Conservation (phyloP, 2,329 filamentous ascomycete genomes). For the Apiospora rasikravindrae region DNA sequence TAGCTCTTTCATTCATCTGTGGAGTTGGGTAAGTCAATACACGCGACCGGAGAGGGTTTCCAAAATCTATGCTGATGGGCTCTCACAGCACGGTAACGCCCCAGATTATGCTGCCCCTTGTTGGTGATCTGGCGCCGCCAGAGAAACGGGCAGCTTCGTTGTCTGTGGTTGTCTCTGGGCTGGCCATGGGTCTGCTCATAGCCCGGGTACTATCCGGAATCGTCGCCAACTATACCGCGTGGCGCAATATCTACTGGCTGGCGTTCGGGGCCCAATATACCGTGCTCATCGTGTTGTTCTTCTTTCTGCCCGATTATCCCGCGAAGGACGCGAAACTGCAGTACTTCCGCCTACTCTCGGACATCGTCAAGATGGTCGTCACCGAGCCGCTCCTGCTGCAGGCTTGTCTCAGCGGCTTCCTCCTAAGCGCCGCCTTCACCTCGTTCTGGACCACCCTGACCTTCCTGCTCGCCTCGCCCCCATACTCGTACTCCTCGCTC, state of each 20-base stretch:
- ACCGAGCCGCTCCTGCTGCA: slow-evolving; percentile 67
- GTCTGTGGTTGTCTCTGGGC: slow-evolving; percentile 68
- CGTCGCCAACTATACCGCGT: slow-evolving; percentile 67
- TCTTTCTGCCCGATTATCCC: slow-evolving; percentile 74
- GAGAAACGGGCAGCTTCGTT: slow-evolving; percentile 65
- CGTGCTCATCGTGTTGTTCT: slow-evolving; percentile 65
- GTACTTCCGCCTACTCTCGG: slow-evolving; percentile 65
- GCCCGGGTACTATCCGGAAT: slow-evolving; percentile 73
- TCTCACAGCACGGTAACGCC: slow-evolving; percentile 39
- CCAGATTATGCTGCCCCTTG: slow-evolving; percentile 71
- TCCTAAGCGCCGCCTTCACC: slow-evolving; percentile 63
- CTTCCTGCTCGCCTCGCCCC: slow-evolving; percentile 73
- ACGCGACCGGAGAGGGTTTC: slow-evolving; percentile 49
- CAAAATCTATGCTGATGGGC: background rate
- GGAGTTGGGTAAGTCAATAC: slow-evolving; percentile 44
- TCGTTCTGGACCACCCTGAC: slow-evolving; percentile 76
- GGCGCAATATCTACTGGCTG: slow-evolving; percentile 73
- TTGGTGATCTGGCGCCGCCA: slow-evolving; percentile 70
- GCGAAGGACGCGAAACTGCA: slow-evolving; percentile 64
- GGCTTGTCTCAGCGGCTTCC: slow-evolving; percentile 51
- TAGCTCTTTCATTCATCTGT: slow-evolving; percentile 66
- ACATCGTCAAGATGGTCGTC: slow-evolving; percentile 62
- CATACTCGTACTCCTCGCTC: slow-evolving; percentile 71
- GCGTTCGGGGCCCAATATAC: slow-evolving; percentile 67
- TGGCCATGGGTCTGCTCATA: slow-evolving; percentile 69